Conservation (phyloP, 768 basidiomycete genomes). For the Hebeloma cylindrosporum region DNA sequence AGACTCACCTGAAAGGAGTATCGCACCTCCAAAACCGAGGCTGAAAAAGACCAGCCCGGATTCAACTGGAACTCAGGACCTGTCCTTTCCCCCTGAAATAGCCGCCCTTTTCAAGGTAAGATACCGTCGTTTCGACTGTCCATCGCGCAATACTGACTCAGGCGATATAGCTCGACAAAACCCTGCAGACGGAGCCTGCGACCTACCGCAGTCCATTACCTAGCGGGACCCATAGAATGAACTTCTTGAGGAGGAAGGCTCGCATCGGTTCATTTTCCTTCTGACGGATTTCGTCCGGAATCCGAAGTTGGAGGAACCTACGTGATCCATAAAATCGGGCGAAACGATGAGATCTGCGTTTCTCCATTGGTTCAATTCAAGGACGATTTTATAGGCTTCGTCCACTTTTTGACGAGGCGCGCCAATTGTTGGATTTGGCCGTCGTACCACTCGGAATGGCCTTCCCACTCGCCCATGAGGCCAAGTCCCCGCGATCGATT, state of each 20-base stretch:
- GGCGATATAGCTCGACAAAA: too few species aligned
- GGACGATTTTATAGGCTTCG: constrained; percentile 36
- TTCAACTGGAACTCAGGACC: too few species aligned
- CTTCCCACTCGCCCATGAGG: constrained; percentile 53
- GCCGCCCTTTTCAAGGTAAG: too few species aligned
- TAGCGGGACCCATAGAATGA: constrained; percentile 66
- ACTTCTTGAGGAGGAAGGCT: constrained; percentile 44
- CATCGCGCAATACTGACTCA: too few species aligned
- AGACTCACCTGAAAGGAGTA: too few species aligned
- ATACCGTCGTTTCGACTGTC: too few species aligned
- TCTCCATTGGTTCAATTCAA: constrained; percentile 60
- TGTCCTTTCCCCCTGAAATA: too few species aligned
- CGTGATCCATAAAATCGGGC: constrained; percentile 67
- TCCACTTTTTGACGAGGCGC: constrained; percentile 35
- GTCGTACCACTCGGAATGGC: constrained; percentile 59
- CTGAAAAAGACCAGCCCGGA: too few species aligned
- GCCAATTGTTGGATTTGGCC: constrained; percentile 65
- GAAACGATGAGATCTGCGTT: constrained; percentile 61
- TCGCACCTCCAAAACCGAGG: too few species aligned
- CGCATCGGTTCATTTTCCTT: constrained; percentile 33
- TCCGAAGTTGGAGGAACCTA: constrained; percentile 55
- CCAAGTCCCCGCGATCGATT: constrained; percentile 58
- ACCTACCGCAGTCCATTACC: too few species aligned
- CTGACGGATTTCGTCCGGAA: constrained; percentile 41
- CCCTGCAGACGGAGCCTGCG: too few species aligned